phyloP scores from a whole-genome alignment of 2,329 filamentous ascomycete genomes.

The Cercospora sesami region DNA sequence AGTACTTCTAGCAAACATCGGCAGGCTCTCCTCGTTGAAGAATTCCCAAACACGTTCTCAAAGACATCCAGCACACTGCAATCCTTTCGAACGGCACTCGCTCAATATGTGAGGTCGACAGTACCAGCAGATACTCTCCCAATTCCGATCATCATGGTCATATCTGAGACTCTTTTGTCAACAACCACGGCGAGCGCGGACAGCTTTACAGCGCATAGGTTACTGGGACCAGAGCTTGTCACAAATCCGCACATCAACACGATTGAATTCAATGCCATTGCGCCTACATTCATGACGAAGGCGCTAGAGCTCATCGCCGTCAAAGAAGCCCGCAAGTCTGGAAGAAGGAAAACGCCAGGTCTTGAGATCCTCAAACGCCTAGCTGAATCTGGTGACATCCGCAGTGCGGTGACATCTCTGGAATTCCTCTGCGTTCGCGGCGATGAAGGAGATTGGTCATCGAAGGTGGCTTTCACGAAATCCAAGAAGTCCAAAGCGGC shows the following conservation, averaged over 20 bases:
- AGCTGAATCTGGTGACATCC: constrained; percentile 84
- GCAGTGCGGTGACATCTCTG: constrained; percentile 86
- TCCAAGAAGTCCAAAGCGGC: constrained; percentile 62
- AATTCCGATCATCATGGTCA: constrained; percentile 76
- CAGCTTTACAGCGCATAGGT: constrained; percentile 86
- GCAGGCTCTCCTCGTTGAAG: constrained; percentile 50
- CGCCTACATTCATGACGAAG: constrained; percentile 79
- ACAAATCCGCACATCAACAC: constrained; percentile 74
- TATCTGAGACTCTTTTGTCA: constrained; percentile 86
- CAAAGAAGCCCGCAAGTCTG: constrained; percentile 81
- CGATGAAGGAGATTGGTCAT: constrained; percentile 72
- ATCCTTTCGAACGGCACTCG: constrained; percentile 68
- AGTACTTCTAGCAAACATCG: neutral
- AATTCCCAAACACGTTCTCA: constrained; percentile 53
- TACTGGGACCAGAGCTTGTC: constrained; percentile 83
- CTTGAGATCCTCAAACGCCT: constrained; percentile 75
- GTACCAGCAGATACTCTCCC: constrained; percentile 18
- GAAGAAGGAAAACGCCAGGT: constrained; percentile 72
- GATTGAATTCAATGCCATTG: constrained; percentile 92
- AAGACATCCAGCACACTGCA: constrained; percentile 47
- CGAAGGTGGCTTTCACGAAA: constrained; percentile 70
- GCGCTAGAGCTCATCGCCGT: constrained; percentile 78
- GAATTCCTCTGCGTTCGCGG: constrained; percentile 89
- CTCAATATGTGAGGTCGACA: constrained; percentile 68
- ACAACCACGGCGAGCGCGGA: constrained; percentile 82